Evolutionary conservation across 225 moss, liverwort and hornwort genomes (phyloP).

Genomic region (Physcomitrellopsis africana): DNA sequence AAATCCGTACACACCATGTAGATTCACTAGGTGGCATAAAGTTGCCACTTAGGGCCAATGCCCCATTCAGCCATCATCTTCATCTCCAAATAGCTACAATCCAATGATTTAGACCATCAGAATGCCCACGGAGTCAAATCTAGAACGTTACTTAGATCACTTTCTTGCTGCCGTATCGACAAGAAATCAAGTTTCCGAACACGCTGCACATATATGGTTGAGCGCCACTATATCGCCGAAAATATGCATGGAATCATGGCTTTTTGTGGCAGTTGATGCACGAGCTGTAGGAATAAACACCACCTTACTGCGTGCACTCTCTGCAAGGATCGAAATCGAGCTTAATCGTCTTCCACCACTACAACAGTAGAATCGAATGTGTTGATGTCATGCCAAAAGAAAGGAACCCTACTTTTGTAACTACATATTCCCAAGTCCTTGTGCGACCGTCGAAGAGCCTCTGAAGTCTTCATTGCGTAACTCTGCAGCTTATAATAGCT

Average conservation of each 20-base stretch:
- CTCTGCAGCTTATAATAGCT: background rate
- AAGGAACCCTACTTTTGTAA: slow-evolving; percentile 33
- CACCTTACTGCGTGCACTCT: background rate
- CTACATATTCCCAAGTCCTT: background rate
- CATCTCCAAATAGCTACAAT: background rate
- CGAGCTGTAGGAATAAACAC: background rate
- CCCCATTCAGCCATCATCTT: slow-evolving; percentile 17
- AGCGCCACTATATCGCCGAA: background rate
- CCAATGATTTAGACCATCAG: slow-evolving; percentile 7
- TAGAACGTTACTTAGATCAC: slow-evolving; percentile 5
- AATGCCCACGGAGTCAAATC: background rate
- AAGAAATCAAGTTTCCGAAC: background rate
- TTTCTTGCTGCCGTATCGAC: background rate
- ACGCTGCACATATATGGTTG: background rate
- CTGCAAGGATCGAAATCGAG: background rate
- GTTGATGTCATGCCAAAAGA: background rate
- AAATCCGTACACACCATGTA: background rate
- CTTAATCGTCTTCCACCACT: background rate
- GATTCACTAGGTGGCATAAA: background rate
- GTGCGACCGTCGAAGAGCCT: background rate
- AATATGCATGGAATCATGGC: background rate
- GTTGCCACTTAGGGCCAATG: background rate
- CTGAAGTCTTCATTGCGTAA: background rate
- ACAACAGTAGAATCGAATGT: background rate
- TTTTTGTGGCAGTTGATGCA: slow-evolving; percentile 2